These are phyloP conservation scores for Adansonia madagascariensis DNA, from an alignment of 441 rosid species.

Conservation along the genomic window DNA sequence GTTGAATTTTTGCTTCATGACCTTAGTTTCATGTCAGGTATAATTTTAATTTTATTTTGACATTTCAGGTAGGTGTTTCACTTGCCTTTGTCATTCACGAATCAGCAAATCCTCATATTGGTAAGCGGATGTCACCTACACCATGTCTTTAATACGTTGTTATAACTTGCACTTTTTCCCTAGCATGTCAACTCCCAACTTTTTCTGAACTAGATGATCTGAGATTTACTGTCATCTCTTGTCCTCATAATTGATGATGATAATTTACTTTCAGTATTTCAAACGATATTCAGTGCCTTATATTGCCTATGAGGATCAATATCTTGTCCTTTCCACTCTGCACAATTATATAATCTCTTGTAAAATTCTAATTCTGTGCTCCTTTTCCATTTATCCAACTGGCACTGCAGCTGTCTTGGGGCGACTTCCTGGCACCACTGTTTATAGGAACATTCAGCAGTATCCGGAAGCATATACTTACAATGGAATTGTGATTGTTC, in stretches of 20 bases:
- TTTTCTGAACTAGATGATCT: conserved; percentile 6
- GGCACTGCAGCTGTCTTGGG: conserved; percentile 84
- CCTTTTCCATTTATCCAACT: background rate
- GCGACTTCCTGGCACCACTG: conserved; percentile 97
- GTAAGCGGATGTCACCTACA: conserved; percentile 44
- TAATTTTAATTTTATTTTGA: conserved; percentile 33
- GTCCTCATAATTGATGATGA: background rate
- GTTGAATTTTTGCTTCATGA: background rate
- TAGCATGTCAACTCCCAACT: too few species aligned
- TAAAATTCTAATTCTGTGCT: background rate
- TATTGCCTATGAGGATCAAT: background rate
- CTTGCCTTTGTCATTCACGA: conserved; percentile 97
- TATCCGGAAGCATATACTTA: conserved; percentile 97
- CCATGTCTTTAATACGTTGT: background rate
- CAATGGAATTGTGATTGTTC: conserved; percentile 89
- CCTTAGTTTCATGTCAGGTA: background rate
- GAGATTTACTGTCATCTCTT: background rate
- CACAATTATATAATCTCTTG: background rate
- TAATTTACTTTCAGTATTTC: background rate
- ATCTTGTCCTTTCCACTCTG: background rate
- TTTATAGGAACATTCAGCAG: conserved; percentile 85
- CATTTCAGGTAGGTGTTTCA: conserved; percentile 80
- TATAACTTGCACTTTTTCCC: background rate
- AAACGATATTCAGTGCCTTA: background rate
- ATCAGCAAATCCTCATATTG: conserved; percentile 98